Conservation (phyloP, 2,329 filamentous ascomycete species). For the Cryphonectria nitschkei region DNA sequence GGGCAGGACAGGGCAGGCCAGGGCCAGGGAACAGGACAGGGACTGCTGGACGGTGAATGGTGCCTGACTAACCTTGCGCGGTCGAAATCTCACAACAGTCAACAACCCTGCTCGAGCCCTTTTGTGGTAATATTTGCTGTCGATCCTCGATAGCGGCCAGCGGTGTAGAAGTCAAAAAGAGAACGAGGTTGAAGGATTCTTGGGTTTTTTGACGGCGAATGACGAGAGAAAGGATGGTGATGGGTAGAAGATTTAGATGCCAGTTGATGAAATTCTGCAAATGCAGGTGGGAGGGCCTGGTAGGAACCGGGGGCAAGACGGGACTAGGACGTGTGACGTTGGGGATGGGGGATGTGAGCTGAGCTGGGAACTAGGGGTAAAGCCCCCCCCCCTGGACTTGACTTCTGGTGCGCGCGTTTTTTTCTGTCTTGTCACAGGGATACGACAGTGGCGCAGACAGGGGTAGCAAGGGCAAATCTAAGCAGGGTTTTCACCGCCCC, state of each 20-base stretch:
- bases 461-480: not conserved
- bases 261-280: conserved; percentile 7
- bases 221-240: not conserved
- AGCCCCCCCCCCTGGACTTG: not conserved
- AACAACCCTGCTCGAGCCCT: not conserved
- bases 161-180: not conserved
- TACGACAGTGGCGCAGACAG: not conserved
- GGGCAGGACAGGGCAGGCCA: conserved; percentile 8
- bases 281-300: conserved; percentile 4
- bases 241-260: conserved; percentile 3
- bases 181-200: not conserved
- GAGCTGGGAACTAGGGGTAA: not conserved
- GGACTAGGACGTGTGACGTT: conserved; percentile 5
- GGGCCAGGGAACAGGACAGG: conserved; percentile 9
- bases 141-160: not conserved
- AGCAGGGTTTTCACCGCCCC: conserved; percentile 13
- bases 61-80: conserved; percentile 5
- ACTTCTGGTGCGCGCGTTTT: conserved; percentile 1
- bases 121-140: not conserved
- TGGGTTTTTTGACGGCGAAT: not conserved
- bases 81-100: not conserved
- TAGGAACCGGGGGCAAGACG: conserved; percentile 3
- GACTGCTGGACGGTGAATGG: not conserved
- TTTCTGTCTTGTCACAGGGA: conserved; percentile 6
- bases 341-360: not conserved